Evolutionary conservation across 2,329 filamentous ascomycete species (phyloP).

Genomic region (Laburnicola sp.): DNA sequence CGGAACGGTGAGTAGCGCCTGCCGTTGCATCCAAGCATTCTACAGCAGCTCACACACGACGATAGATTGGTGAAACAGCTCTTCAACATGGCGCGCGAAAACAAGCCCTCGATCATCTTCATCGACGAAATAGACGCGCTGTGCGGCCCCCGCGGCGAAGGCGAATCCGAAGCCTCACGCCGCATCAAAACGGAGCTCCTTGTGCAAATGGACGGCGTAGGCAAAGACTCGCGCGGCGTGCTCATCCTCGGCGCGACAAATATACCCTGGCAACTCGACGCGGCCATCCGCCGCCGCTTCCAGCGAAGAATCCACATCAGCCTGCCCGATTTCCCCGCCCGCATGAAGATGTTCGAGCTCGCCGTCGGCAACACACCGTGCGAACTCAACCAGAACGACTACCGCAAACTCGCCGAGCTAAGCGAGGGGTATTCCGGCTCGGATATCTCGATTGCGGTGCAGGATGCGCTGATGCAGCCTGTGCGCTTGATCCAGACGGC

Average conservation of each 20-base stretch:
- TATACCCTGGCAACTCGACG: constrained; percentile 97
- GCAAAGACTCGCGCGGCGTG: constrained; percentile 90
- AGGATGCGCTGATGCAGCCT: constrained; percentile 96
- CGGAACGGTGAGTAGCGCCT: constrained; percentile 89
- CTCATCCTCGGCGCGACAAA: constrained; percentile 96
- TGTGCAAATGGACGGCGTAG: constrained; percentile 99
- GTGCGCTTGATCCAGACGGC: constrained; percentile 95
- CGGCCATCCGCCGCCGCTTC: constrained; percentile 92
- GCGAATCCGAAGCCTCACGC: constrained; percentile 94
- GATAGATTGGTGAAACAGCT: constrained; percentile 88
- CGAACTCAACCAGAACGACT: constrained; percentile 76
- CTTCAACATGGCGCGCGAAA: constrained; percentile 97
- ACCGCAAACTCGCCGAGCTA: constrained; percentile 73
- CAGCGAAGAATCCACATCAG: constrained; percentile 95
- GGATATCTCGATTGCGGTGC: constrained; percentile 93
- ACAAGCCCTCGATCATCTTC: constrained; percentile 97
- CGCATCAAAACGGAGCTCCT: constrained; percentile 98
- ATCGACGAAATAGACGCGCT: constrained; percentile 98
- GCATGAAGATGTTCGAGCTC: constrained; percentile 94
- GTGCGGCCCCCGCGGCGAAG: constrained; percentile 88
- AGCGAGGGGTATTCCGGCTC: constrained; percentile 95
- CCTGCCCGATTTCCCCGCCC: constrained; percentile 81
- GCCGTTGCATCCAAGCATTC: too few species aligned
- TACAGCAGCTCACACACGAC: constrained; percentile 13
- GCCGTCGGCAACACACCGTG: constrained; percentile 93